Conservation (phyloP, 1,284 basidiomycete genomes). For the Inonotus hispidus region DNA sequence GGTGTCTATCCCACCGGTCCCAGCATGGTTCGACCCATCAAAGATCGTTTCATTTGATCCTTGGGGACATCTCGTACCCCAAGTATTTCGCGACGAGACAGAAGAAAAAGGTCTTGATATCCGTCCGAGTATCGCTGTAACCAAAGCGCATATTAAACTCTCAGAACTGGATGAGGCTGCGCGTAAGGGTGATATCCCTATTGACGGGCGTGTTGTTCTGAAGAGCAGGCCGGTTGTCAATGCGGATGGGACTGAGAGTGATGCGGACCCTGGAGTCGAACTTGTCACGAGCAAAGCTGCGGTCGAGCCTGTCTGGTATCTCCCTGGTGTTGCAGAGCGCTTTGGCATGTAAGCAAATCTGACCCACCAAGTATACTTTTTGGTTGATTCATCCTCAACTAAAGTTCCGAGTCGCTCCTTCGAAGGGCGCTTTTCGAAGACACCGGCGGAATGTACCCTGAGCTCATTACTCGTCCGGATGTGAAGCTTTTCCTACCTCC, state of each 20-base stretch:
- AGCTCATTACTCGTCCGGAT: conserved; percentile 91
- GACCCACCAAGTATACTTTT: not conserved
- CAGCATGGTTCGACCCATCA: conserved; percentile 71
- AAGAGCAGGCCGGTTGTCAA: conserved; percentile 55
- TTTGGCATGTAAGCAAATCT: conserved; percentile 72
- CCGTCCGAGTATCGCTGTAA: conserved; percentile 88
- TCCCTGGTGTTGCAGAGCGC: conserved; percentile 88
- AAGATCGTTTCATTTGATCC: conserved; percentile 96
- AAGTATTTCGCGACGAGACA: conserved; percentile 67
- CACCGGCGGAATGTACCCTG: conserved; percentile 94
- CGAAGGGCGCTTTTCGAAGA: conserved; percentile 92
- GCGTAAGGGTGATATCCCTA: conserved; percentile 63
- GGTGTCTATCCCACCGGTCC: conserved; percentile 75
- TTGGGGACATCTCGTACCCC: conserved; percentile 87
- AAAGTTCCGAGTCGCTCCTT: conserved; percentile 78
- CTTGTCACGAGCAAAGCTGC: conserved; percentile 84
- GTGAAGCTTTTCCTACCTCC: conserved; percentile 95
- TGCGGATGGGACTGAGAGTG: conserved; percentile 53
- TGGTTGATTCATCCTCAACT: conserved; percentile 13
- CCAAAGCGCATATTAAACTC: conserved; percentile 84
- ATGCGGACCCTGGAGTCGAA: conserved; percentile 78
- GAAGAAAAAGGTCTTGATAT: conserved; percentile 67
- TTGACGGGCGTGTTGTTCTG: conserved; percentile 84
- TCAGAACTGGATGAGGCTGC: conserved; percentile 85
- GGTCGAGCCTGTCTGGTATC: conserved; percentile 90